Evolutionary conservation across 2,329 filamentous ascomycete genomes (phyloP).

Genomic region (Westerdykella sp.): DNA sequence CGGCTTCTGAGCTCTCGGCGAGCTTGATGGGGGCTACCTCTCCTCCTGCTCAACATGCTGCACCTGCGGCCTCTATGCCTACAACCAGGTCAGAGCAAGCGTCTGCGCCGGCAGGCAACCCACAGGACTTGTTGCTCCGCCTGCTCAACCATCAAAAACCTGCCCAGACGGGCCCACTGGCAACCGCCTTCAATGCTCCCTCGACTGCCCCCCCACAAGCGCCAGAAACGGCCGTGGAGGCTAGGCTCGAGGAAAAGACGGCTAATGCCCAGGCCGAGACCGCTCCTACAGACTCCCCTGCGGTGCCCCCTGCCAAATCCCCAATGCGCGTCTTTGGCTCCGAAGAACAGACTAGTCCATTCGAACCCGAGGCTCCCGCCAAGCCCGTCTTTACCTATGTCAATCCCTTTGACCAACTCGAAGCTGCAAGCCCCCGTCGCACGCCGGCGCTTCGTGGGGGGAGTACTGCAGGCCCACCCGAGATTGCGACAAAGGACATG

Average conservation of each 20-base stretch:
- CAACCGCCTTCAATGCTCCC: slow-evolving; percentile 23
- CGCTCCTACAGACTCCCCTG: slow-evolving; percentile 19
- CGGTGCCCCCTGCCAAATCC: slow-evolving; percentile 10
- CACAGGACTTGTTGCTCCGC: slow-evolving; percentile 79
- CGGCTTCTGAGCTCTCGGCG: slow-evolving; percentile 53
- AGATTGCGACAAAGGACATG: slow-evolving; percentile 37
- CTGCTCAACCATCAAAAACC: slow-evolving; percentile 70
- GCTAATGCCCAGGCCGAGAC: slow-evolving; percentile 34
- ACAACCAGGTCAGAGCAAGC: slow-evolving; percentile 23
- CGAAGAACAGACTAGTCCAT: slow-evolving; percentile 31
- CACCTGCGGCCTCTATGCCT: slow-evolving; percentile 16
- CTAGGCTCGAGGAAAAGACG: slow-evolving; percentile 40
- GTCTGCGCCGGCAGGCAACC: slow-evolving; percentile 49
- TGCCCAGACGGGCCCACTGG: slow-evolving; percentile 26
- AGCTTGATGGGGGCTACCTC: slow-evolving; percentile 48
- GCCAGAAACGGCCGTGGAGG: slow-evolving; percentile 40
- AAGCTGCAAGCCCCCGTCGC: slow-evolving; percentile 56
- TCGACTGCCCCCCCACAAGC: slow-evolving; percentile 26
- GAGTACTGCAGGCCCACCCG: slow-evolving; percentile 13
- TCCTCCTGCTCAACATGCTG: slow-evolving; percentile 27
- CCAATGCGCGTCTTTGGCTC: slow-evolving; percentile 33
- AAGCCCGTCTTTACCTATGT: slow-evolving; percentile 59
- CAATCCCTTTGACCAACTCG: slow-evolving; percentile 66
- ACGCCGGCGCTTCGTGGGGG: slow-evolving; percentile 19
- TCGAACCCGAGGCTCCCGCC: slow-evolving; percentile 30